Base-by-base conservation (phyloP, 2,329 filamentous ascomycete genomes). In the Pseudopithomyces maydicus region DNA sequence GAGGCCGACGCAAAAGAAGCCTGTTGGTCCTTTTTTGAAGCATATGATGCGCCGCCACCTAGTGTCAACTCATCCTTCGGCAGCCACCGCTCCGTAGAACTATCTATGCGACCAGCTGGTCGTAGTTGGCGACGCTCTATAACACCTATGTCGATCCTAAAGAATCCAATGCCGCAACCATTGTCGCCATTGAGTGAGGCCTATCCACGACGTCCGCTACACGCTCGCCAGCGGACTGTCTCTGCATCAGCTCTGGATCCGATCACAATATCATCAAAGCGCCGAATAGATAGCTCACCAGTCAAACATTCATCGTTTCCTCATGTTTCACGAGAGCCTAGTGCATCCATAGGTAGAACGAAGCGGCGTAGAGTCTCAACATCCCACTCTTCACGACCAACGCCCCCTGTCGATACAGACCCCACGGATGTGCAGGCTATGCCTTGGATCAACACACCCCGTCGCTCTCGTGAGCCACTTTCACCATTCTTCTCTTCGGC, bases 11-110 rank as follows among this genome's bases (percentile, higher is more conserved):
- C 84, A 1, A 77, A 82, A 56, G 87, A 90, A 66, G 77, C 84
- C 17, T 90, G 85, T 68, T 92, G 90, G 90, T 75, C 81, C 3
- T 90, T 85, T 80, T 83, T 87, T 62, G 84, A 87, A 50, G 79
- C 81, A 5, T 81, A 90, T 6, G 90, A 93, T 63, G 83, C 84
- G 35, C 68, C 80, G 3, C 77, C 82, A 1, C 39, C 57, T 7
- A 82, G 80, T 58, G 68, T 79, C 10, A 74, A 79, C 42, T 77
- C 79, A 0, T 82, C 81, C 0, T 83, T 83, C 58, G 66, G 58
- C 49, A 75, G 73, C 54, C 60, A 72, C 29, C 68, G 73, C 32
- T 74, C 71, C 2, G 54, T 69, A 2, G 60, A 72, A 39, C 52
- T 75, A 3, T 69, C 70, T 4, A 68, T 74, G 67, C 69, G 73